phyloP scores from a whole-genome alignment of 2,329 filamentous ascomycete species.

The Alternaria ethzedia region DNA sequence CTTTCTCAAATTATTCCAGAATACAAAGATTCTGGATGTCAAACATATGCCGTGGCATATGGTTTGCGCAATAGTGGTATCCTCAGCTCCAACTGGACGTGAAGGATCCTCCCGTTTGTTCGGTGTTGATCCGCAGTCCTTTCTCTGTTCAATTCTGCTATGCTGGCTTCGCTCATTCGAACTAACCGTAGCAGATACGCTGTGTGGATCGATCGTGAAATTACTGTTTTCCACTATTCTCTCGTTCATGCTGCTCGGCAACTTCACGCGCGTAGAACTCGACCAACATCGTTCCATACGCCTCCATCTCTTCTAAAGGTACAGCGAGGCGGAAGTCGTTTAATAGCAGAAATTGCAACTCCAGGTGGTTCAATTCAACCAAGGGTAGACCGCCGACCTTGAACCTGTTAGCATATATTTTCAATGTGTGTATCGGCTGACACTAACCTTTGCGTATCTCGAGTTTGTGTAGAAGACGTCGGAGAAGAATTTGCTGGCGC shows the following conservation, averaged over 20 bases:
- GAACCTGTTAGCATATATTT: conserved; percentile 14
- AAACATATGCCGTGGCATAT: conserved; percentile 7
- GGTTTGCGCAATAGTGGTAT: conserved; percentile 9
- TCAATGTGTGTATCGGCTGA: not conserved
- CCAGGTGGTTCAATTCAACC: conserved; percentile 91
- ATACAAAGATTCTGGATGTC: conserved; percentile 6
- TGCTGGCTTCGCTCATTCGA: not conserved
- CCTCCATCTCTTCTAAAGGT: conserved; percentile 92
- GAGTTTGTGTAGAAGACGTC: conserved; percentile 99
- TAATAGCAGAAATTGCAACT: conserved; percentile 91
- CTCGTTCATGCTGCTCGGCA: conserved; percentile 64
- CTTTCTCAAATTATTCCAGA: conserved; percentile 4
- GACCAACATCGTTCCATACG: conserved; percentile 97
- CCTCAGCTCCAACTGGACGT: not conserved
- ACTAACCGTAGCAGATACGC: too few relatives aligned
- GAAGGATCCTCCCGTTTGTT: not conserved
- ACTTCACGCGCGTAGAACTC: conserved; percentile 97
- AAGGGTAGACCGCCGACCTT: conserved; percentile 94
- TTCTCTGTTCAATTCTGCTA: not conserved
- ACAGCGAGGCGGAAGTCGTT: conserved; percentile 96
- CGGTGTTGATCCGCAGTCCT: not conserved
- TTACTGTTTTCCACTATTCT: conserved; percentile 23
- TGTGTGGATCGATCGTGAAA: not conserved
- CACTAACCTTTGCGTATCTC: conserved; percentile 91
- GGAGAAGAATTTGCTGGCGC: conserved; percentile 99